phyloP scores from a whole-genome alignment of 2,329 filamentous ascomycete genomes.

The Calcarisporium arbuscula region DNA sequence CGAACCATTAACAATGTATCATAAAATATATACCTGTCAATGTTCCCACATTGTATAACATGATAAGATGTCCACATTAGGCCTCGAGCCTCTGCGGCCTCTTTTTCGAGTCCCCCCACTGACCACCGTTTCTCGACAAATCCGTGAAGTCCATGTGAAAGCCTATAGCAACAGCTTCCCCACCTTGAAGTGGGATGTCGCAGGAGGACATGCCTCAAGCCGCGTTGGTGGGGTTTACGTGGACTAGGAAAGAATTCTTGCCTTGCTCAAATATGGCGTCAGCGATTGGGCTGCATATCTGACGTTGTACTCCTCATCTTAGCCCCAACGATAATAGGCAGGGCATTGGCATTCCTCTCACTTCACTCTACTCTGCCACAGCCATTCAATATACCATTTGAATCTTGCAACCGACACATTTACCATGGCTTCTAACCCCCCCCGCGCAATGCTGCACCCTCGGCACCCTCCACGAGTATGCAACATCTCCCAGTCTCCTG shows the following conservation, averaged over 20 bases:
- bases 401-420: conserved; percentile 7
- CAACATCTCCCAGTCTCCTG: conserved; percentile 12
- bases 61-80: too few species aligned
- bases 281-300: neutral
- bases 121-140: too few species aligned
- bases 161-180: too few species aligned
- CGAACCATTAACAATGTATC: too few species aligned
- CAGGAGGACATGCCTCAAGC: neutral
- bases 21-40: too few species aligned
- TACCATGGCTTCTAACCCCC: conserved; percentile 47
- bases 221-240: too few species aligned
- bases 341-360: neutral
- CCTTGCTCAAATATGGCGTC: neutral
- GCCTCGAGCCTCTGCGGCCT: too few species aligned
- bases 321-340: neutral
- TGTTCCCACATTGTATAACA: too few species aligned
- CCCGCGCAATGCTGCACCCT: conserved; percentile 46
- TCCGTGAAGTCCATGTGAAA: too few species aligned
- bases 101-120: too few species aligned
- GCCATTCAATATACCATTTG: neutral
- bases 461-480: conserved; percentile 49
- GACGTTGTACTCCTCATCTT: neutral
- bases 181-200: too few species aligned
- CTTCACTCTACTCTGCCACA: neutral
- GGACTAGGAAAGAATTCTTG: too few species aligned